phyloP scores from a whole-genome alignment of 805 yeast species.

The Wickerhamiella nectarea region DNA sequence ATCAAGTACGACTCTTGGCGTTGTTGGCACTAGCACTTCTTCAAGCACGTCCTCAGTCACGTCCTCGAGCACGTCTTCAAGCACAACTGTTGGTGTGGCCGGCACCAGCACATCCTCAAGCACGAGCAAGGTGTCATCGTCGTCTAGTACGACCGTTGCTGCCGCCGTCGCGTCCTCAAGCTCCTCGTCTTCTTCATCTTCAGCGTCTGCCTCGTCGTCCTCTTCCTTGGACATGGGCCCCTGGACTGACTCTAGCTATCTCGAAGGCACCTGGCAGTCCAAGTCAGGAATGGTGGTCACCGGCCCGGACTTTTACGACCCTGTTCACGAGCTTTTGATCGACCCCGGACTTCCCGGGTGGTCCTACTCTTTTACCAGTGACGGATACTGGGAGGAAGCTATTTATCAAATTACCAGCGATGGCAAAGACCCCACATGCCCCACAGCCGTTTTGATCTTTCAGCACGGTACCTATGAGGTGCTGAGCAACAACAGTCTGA shows the following conservation, averaged over 20 bases:
- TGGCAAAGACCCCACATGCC: slow-evolving; percentile 52
- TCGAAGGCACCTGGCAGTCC: slow-evolving; percentile 90
- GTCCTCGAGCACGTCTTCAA: background rate
- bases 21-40: background rate
- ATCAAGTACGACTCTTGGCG: background rate
- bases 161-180: background rate
- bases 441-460: slow-evolving; percentile 65
- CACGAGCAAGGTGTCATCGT: background rate
- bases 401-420: slow-evolving; percentile 46
- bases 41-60: too few species aligned
- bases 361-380: slow-evolving; percentile 81
- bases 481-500: slow-evolving; percentile 40
- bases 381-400: slow-evolving; percentile 87
- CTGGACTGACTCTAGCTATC: slow-evolving; percentile 18
- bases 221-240: slow-evolving; percentile 16
- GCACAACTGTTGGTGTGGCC: background rate
- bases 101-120: background rate
- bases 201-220: background rate
- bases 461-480: slow-evolving; percentile 80
- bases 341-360: slow-evolving; percentile 96
- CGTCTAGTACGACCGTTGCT: background rate
- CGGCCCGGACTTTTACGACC: slow-evolving; percentile 88
- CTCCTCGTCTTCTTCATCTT: too few species aligned
- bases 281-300: slow-evolving; percentile 90
- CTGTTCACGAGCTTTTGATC: slow-evolving; percentile 82